Percentiles rank a stretch among this genome's conserved stretches.
Conservation (phyloP, 2,329 filamentous ascomycete species). For the Hansfordia pulvinata region DNA sequence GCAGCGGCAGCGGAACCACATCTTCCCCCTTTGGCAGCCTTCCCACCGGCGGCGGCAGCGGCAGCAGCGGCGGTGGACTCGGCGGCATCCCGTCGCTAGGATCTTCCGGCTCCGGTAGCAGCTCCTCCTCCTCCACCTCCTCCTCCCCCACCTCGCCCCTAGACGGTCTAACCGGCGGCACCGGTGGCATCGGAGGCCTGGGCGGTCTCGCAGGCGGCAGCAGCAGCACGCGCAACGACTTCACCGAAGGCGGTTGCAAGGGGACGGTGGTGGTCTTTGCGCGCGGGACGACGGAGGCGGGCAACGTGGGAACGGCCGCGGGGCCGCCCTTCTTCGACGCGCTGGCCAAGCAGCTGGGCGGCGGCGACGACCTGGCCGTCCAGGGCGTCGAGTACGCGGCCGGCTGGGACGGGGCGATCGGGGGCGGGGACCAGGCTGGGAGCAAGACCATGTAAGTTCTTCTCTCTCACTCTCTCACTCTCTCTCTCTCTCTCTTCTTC, state of each 20-base stretch:
- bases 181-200: too few relatives aligned
- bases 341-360: background rate
- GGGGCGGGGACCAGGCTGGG: background rate
- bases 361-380: background rate
- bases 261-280: background rate
- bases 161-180: too few relatives aligned
- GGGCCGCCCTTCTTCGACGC: background rate
- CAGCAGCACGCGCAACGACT: background rate
- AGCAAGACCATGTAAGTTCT: background rate
- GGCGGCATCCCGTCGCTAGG: too few relatives aligned
- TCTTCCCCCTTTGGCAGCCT: too few relatives aligned
- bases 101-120: too few relatives aligned
- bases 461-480: background rate
- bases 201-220: background rate
- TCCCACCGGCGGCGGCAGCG: too few relatives aligned
- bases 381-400: constrained; percentile 1
- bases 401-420: background rate
- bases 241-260: background rate
- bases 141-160: too few relatives aligned
- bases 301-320: background rate
- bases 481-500: too few relatives aligned
- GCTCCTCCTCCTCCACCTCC: too few relatives aligned
- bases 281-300: background rate
- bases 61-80: too few relatives aligned
- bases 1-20: too few relatives aligned